Evolutionary conservation across 2,329 filamentous ascomycete species (phyloP), one percentile per base, ranked within the genome.

Genomic region (Akanthomyces uredinophilus): DNA sequence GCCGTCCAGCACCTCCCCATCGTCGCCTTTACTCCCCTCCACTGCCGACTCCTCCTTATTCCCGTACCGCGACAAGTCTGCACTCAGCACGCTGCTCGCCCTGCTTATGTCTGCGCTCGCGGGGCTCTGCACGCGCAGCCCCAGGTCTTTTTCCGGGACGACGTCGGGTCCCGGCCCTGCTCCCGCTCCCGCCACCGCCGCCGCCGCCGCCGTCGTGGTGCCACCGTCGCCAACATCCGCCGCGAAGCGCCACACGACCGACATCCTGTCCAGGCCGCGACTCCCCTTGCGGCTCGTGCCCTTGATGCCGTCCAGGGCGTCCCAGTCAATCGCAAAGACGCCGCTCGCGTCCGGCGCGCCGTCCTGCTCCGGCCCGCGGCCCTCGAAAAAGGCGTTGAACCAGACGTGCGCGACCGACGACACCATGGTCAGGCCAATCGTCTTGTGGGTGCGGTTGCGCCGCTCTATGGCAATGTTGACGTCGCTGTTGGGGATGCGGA

Each of bases 311-410:
- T 99, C 95, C 86, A 99, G 90, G 60, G 80, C 79, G 44, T 85
- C 83, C 84, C 84, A 86, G 1, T 81, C 80, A 32, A 86, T 82
- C 63, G 78, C 75, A 55, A 86, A 86, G 3, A 86, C 78, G 13
- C 84, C 94, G 11, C 83, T 90, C 49, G 87, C 82, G 54, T 89
- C 82, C 0, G 91, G 81, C 18, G 80, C 77, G 27, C 90, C 91
- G 32, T 78, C 74, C 47, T 87, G 81, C 70, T 92, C 89, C 0
- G 89, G 87, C 0, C 90, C 89, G 22, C 84, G 79, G 50, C 93
- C 92, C 76, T 98, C 95, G 69, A 98, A 98, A 75, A 87, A 98
- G 1, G 87, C 81, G 70, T 99, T 99, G 80, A 97, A 96, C 95
- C 95, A 99, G 18, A 96, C 91, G 70, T 98, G 94, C 0, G 93